A percentile compares a stretch with the other conserved stretches of the same genome.
These are phyloP conservation scores for Gaeumannomyces sp. DNA, from an alignment of 2,329 filamentous ascomycete species.

Conservation along the genomic window DNA sequence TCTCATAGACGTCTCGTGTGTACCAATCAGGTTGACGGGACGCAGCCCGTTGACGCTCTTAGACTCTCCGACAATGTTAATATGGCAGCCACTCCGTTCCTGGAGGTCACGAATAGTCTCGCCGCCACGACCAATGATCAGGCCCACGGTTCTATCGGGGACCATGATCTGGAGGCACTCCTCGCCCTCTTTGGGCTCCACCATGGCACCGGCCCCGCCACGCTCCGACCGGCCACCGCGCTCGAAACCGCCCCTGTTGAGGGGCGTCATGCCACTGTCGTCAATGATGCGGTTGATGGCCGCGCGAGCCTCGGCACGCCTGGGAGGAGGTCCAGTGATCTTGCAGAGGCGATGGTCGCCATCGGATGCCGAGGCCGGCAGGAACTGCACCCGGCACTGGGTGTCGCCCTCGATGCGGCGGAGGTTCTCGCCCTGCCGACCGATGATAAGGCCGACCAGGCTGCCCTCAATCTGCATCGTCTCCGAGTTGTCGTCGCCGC, in stretches of 20 bases:
- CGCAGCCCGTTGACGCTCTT: constrained; percentile 87
- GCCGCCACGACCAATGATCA: constrained; percentile 89
- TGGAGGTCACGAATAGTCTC: constrained; percentile 91
- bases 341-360: constrained; percentile 77
- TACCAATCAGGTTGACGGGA: constrained; percentile 85
- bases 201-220: constrained; percentile 26
- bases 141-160: constrained; percentile 82
- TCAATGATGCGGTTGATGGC: constrained; percentile 86
- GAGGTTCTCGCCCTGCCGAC: constrained; percentile 82
- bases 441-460: constrained; percentile 85
- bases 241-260: constrained; percentile 42
- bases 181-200: constrained; percentile 67
- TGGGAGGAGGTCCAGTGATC: constrained; percentile 67
- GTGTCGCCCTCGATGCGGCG: constrained; percentile 78
- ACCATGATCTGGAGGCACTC: constrained; percentile 92
- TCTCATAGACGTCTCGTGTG: constrained; percentile 63
- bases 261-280: constrained; percentile 62
- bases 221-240: constrained; percentile 32
- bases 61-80: constrained; percentile 90
- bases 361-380: constrained; percentile 65
- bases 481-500: constrained; percentile 65
- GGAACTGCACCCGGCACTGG: constrained; percentile 79
- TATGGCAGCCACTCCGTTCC: constrained; percentile 87
- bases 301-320: constrained; percentile 70
- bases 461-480: constrained; percentile 81